Evolutionary conservation across 1,284 basidiomycete genomes (phyloP).

Genomic region (Xerocomus cyaneibrunnescens): DNA sequence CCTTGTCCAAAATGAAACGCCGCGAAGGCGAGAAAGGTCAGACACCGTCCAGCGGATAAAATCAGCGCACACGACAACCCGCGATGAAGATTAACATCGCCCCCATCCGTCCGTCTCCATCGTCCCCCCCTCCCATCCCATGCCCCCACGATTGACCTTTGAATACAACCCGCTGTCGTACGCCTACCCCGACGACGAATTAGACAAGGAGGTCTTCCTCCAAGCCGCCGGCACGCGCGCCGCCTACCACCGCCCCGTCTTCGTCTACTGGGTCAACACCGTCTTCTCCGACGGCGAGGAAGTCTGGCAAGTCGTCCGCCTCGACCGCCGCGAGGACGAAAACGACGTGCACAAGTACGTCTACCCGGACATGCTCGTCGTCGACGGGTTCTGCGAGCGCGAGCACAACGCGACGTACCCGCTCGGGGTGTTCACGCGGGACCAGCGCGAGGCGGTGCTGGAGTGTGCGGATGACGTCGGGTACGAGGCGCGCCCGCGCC

Average conservation of each 20-base stretch:
- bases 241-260: background rate
- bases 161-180: constrained; percentile 26
- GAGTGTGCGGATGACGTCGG: constrained; percentile 30
- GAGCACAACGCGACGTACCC: constrained; percentile 11
- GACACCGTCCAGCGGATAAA: background rate
- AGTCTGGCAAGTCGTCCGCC: constrained; percentile 31
- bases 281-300: constrained; percentile 26
- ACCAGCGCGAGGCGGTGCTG: constrained; percentile 27
- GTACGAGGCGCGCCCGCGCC: constrained; percentile 7
- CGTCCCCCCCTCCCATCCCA: background rate
- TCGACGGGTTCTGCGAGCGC: constrained; percentile 14
- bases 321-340: constrained; percentile 9
- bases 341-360: constrained; percentile 17
- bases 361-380: constrained; percentile 32
- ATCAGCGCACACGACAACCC: background rate
- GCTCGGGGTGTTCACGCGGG: constrained; percentile 22
- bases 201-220: constrained; percentile 27
- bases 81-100: too few species aligned
- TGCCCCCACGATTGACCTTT: constrained; percentile 13
- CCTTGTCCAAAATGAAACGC: background rate
- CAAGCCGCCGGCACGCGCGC: constrained; percentile 15
- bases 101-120: too few species aligned
- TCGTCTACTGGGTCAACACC: constrained; percentile 30
- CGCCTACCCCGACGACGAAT: constrained; percentile 25
- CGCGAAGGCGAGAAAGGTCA: background rate